phyloP scores from a whole-genome alignment of 805 yeast genomes.

The Candida sonorensis region DNA sequence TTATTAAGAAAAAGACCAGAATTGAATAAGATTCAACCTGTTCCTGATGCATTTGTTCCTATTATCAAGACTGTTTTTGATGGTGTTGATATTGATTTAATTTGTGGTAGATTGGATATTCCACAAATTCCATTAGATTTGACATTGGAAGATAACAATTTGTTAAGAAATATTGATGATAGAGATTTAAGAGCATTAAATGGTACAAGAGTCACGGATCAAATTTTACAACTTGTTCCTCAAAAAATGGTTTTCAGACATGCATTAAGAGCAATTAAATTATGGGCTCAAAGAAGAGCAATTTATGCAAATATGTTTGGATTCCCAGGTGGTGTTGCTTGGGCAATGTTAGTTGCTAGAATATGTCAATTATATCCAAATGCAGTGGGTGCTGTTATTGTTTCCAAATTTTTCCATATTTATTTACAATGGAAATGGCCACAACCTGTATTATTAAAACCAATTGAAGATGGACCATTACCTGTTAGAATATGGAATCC shows the following conservation, averaged over 20 bases:
- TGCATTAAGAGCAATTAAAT: constrained; percentile 84
- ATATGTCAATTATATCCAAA: constrained; percentile 95
- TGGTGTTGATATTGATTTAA: constrained; percentile 90
- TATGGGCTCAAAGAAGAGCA: constrained; percentile 96
- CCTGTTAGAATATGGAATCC: constrained; percentile 98
- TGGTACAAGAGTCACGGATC: constrained; percentile 97
- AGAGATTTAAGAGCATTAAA: constrained; percentile 83
- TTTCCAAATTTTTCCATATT: constrained; percentile 84
- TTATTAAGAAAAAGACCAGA: constrained; percentile 70
- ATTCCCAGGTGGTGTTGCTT: constrained; percentile 98
- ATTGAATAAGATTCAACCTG: constrained; percentile 84
- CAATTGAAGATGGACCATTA: constrained; percentile 93
- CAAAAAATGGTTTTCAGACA: constrained; percentile 89
- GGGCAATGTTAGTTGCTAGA: constrained; percentile 99
- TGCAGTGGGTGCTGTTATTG: constrained; percentile 86
- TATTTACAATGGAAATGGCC: constrained; percentile 96
- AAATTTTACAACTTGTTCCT: constrained; percentile 82
- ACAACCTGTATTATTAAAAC: constrained; percentile 88
- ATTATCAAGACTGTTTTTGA: constrained; percentile 82
- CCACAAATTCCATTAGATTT: constrained; percentile 75
- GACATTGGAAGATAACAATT: constrained; percentile 76
- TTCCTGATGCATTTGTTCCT: constrained; percentile 98
- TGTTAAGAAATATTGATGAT: constrained; percentile 84
- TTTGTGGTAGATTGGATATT: constrained; percentile 76
- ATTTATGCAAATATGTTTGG: constrained; percentile 93